Evolutionary conservation across 768 basidiomycete genomes (phyloP), one percentile per base, ranked within the genome.

Genomic region (Mycena maculata): DNA sequence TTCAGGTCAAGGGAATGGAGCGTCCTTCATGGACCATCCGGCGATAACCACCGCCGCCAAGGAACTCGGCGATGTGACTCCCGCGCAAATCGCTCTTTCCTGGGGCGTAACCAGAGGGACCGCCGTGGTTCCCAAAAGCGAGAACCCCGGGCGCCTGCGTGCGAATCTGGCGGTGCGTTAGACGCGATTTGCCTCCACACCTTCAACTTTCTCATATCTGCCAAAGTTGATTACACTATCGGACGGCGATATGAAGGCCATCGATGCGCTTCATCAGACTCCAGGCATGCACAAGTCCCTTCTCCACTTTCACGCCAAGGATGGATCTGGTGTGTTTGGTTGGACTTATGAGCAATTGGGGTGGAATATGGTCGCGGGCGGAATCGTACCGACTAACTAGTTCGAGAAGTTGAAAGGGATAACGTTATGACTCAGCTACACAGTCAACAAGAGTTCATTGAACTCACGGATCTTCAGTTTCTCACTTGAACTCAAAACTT

Each of bases 101-200:
- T 92, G 91, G 91, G 87, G 84, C 8, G 86, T 86, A 18, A 87
- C 90, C 72, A 84, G 87, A 23, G 86, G 86, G 8, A 84, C 89
- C 38, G 81, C 85, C 23, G 84, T 89, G 58, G 83, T 92, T 70
- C 90, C 90, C 36, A 91, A 91, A 79, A 85, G 81, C 41, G 85
- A 87, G 75, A 71, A 85, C 62, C 70, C 72, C 27, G 75, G 73
- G n/a, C 81, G 89, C 12, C 79, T 89, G 77, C 77, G 74, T 45
- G 77, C 80, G 23, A 90, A 91, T 74, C 78, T 84, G 42, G 75
- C 77, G 7, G 83, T 84, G 69, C 28, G 74, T 44, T 66, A 67
- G 18, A 31, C 66, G 73, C 67, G 20, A n/a, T 77, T 80, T 58
- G 64, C 72, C 60, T 76, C 78, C 57, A 15, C 47, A 45, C 27